Percentiles rank a stretch among this genome's conserved stretches.
phyloP scores from a whole-genome alignment of 1,139 yeast species.

The Nakaseomyces uthaithaninus region DNA sequence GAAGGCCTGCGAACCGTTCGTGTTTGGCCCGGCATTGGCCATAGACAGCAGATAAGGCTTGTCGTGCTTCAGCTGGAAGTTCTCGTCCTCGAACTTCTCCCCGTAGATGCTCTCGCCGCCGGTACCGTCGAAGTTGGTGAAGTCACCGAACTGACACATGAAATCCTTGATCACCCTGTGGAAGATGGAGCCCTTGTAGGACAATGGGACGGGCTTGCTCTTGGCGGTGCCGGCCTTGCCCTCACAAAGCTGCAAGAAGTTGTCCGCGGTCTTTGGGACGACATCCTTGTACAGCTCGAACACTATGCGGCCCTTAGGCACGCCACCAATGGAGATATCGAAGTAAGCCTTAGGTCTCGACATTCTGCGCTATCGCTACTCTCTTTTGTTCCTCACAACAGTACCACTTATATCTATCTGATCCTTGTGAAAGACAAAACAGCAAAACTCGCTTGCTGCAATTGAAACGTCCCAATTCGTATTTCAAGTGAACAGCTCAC shows the following conservation, averaged over 20 bases:
- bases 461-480: too few relatives aligned
- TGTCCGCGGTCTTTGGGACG: constrained; percentile 90
- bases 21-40: constrained; percentile 95
- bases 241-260: constrained; percentile 82
- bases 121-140: constrained; percentile 80
- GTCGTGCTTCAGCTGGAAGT: constrained; percentile 67
- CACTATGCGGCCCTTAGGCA: constrained; percentile 60
- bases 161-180: constrained; percentile 88
- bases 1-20: constrained; percentile 94
- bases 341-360: constrained; percentile 59
- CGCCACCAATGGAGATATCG: constrained; percentile 63
- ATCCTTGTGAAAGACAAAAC: too few relatives aligned
- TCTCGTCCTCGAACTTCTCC: constrained; percentile 90
- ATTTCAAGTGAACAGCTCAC: too few relatives aligned
- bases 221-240: constrained; percentile 74
- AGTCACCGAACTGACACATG: constrained; percentile 97
- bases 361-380: constrained; percentile 14
- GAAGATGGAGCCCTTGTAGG: constrained; percentile 72
- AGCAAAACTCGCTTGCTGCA: not conserved
- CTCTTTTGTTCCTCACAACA: too few relatives aligned
- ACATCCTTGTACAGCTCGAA: constrained; percentile 71
- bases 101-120: constrained; percentile 97
- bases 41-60: constrained; percentile 82
- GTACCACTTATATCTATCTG: too few relatives aligned
- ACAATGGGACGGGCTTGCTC: constrained; percentile 45